phyloP scores from a whole-genome alignment of 805 yeast genomes.

The Blastobotrys parvus region DNA sequence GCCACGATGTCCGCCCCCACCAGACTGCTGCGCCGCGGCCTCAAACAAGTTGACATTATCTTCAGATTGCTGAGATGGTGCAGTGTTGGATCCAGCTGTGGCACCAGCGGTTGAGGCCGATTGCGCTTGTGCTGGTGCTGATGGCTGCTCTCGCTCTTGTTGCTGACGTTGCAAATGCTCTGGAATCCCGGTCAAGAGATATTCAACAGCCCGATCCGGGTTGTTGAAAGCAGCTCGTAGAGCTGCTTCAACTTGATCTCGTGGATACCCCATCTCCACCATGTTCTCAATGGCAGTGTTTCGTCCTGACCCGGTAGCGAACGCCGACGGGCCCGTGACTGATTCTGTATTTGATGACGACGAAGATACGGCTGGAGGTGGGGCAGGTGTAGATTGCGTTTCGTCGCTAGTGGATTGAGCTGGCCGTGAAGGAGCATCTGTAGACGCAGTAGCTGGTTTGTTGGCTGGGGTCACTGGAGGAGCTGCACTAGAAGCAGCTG shows the following conservation, averaged over 20 bases:
- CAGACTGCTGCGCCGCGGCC: constrained; percentile 26
- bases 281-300: constrained; percentile 73
- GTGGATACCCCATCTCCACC: constrained; percentile 93
- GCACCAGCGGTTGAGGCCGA: not conserved
- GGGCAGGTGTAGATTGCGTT: constrained; percentile 11
- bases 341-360: constrained; percentile 24
- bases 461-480: constrained; percentile 13
- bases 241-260: constrained; percentile 82
- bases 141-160: not conserved
- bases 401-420: constrained; percentile 24
- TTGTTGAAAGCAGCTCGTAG: constrained; percentile 92
- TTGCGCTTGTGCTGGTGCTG: not conserved
- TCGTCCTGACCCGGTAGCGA: constrained; percentile 67
- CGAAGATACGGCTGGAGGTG: constrained; percentile 20
- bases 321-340: constrained; percentile 29
- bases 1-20: constrained; percentile 27
- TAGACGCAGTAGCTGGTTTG: constrained; percentile 11
- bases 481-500: constrained; percentile 21
- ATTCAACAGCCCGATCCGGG: constrained; percentile 97
- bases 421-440: constrained; percentile 12
- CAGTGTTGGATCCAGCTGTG: constrained; percentile 17
- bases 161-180: constrained; percentile 39
- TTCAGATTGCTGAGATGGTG: constrained; percentile 17
- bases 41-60: constrained; percentile 34
- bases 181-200: constrained; percentile 83